Percentiles rank a stretch among this genome's conserved stretches.
Conservation (phyloP, 2,329 filamentous ascomycete genomes). For the Daldinia sp. region DNA sequence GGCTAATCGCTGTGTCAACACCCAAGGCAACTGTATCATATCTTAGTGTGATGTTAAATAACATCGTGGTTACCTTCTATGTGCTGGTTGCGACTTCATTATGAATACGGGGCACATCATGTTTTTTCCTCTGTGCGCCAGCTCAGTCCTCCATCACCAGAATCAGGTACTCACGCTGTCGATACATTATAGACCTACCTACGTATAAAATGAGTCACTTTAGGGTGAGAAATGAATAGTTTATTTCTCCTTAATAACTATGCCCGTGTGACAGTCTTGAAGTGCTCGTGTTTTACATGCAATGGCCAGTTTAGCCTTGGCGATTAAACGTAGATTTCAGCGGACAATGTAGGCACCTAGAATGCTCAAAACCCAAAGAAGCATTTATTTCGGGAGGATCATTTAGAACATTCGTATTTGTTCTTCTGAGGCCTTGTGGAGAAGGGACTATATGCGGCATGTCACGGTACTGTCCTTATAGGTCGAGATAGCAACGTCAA, state of each 20-base stretch:
- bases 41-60: neutral
- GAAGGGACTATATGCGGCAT: too few species aligned
- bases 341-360: neutral
- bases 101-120: neutral
- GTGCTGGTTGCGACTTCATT: slow-evolving; percentile 1
- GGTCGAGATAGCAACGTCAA: too few species aligned
- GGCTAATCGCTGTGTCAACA: neutral
- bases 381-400: too few species aligned
- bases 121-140: neutral
- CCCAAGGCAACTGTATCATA: neutral
- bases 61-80: neutral
- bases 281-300: neutral
- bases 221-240: neutral
- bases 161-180: neutral
- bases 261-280: neutral
- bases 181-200: neutral
- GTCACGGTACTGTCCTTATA: too few species aligned
- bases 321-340: neutral
- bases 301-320: neutral
- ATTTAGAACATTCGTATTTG: too few species aligned
- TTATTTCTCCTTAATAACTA: neutral
- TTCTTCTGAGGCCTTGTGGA: too few species aligned
- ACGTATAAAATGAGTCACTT: neutral
- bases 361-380: too few species aligned
- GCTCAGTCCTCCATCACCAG: neutral